Evolutionary conservation across 768 basidiomycete genomes (phyloP), one percentile per base, ranked within the genome.

Genomic region (Lactarius akahatsu): DNA sequence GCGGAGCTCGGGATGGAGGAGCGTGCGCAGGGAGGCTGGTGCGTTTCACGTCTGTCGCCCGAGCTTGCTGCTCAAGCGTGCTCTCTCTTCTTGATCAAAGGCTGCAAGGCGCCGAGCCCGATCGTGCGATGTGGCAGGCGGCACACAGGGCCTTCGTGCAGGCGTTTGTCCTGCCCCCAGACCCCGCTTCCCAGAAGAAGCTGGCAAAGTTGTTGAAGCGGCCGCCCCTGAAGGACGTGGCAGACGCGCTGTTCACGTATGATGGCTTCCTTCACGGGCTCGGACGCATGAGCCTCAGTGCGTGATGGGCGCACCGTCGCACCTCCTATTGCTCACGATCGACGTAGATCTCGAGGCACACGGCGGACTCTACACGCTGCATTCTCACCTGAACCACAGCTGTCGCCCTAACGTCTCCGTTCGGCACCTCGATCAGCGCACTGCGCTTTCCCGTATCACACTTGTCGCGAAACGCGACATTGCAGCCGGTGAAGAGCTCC

Each of bases 381-480:
- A 96, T 74, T 89, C 93, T 2, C 91, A 95, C 70, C 75, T 96
- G 36, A 97, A 96, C 76, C 94, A 97, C 75, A 83, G 83, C 8
- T 97, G 94, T 76, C 75, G 78, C 20, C 92, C 94, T 0, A 96
- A 93, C 75, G 71, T 88, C 57, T 90, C 91, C 20, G 86, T 91
- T 18, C 86, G 89, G 2, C 93, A 93, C 73, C 77, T 92, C 64
- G 88, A 91, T 74, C 83, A 81, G 69, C 85, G 84, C 59, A 85
- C 80, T 2, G 82, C 88, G 1, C 86, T 92, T 62, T 81, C 88
- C 8, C 85, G 91, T 43, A 90, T 96, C 73, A 87, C 90, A 0
- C 73, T 93, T 30, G 75, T 91, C n/a, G 89, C 94, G 5, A 84
- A 82, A 63, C 75, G 79, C 11, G 79, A 83, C 23, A 88, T 97